Evolutionary conservation across 345 rosid genomes (phyloP), one percentile per base, ranked within the genome.

Genomic region (Mallotus nudiflorus): DNA sequence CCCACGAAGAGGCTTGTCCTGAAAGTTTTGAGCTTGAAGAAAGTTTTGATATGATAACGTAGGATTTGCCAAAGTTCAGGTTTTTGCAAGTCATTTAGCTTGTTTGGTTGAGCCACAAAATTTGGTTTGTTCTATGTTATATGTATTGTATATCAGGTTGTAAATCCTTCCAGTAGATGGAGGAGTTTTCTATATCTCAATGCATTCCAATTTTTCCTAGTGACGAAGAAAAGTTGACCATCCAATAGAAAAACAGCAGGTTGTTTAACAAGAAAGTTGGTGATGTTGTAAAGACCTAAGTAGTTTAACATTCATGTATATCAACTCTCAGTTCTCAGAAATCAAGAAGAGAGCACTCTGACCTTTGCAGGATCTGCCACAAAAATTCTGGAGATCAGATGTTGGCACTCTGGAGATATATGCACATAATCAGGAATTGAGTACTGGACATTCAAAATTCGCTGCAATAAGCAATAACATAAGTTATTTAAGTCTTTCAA

Each of bases 351-450:
- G 52, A 62, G 44, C 3, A 68, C 51, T 78, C 78, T 75, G 57
- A 92, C 99, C 96, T 83, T 86, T 28, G 88, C 85, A 67, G 99
- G 94, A 62, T 96, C 99, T 48, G 99, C 97, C 24, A 88, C 95
- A 29, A 96, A 96, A 73, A 96, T 96, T 82, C 97, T 85, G 0
- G 99, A 92, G 73, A 96, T 91, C 75, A 96, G 75, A 80, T 92
- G 97, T 46, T 72, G 85, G 80, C 99, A 96, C 77, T 96, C 99
- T 0, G 93, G 84, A 76, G 99, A 92, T 80, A 96, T 85, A 69
- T 91, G 91, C 73, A 96, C 94, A 68, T 89, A 91, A 75, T 91
- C 96, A 10, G 97, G 99, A 69, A 96, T 96, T 6, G 99, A 86
- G 69, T 96, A 96, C 73, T 91, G 98, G 72, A 96, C 99, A 81